phyloP scores from a whole-genome alignment of 805 yeast species.

The Candida rishiriensis region DNA sequence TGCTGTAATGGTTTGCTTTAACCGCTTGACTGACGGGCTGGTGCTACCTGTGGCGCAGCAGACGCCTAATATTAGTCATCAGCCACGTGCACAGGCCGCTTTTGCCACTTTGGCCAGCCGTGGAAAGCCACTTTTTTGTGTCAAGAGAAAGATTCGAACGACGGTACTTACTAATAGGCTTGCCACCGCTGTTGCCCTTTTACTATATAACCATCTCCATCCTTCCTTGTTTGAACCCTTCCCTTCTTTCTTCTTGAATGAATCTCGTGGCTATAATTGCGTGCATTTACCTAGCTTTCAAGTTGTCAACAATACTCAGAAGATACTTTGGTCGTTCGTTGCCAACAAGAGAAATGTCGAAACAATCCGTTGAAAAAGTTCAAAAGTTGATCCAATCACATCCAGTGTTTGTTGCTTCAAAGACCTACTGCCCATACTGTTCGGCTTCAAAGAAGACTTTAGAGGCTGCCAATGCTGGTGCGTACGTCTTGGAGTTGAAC shows the following conservation, averaged over 20 bases:
- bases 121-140: too few species aligned
- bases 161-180: too few species aligned
- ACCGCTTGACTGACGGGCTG: too few species aligned
- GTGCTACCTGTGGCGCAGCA: too few species aligned
- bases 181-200: too few species aligned
- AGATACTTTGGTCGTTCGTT: constrained; percentile 25
- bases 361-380: constrained; percentile 53
- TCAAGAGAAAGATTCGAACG: too few species aligned
- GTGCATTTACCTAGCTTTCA: constrained; percentile 13
- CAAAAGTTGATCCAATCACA: constrained; percentile 59
- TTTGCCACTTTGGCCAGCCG: too few species aligned
- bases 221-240: neutral
- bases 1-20: too few species aligned
- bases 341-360: constrained; percentile 48
- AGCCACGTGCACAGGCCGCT: too few species aligned
- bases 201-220: neutral
- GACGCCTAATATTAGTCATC: too few species aligned
- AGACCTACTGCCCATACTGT: constrained; percentile 69
- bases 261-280: neutral
- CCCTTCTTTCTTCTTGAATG: too few species aligned
- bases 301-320: constrained; percentile 26
- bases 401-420: constrained; percentile 77
- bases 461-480: constrained; percentile 36
- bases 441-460: constrained; percentile 45
- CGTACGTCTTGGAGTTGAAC: constrained; percentile 54